Percentiles rank a stretch among this genome's conserved stretches.
These are phyloP conservation scores for Penicillium pulvis DNA, from an alignment of 495 filamentous ascomycete species.

Conservation along the genomic window DNA sequence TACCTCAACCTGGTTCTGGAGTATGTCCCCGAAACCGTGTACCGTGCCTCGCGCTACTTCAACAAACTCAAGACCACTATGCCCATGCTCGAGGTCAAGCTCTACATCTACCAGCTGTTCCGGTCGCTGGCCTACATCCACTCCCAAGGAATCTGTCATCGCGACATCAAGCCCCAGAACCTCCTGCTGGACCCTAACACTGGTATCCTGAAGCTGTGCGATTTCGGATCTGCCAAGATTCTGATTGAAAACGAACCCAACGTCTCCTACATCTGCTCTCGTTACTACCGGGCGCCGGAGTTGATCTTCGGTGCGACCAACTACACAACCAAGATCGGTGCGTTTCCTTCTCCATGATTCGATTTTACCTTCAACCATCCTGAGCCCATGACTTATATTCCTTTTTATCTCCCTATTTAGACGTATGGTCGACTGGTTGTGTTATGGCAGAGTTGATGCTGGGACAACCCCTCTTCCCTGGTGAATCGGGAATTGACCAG, in stretches of 20 bases:
- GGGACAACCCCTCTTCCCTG: slow-evolving; percentile 97
- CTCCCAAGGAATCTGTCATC: slow-evolving; percentile 98
- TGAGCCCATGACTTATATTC: not conserved
- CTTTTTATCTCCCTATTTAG: slow-evolving; percentile 46
- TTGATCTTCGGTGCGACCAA: slow-evolving; percentile 99
- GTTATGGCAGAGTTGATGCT: slow-evolving; percentile 99
- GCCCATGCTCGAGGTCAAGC: slow-evolving; percentile 97
- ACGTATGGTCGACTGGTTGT: slow-evolving; percentile 99
- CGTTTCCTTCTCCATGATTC: slow-evolving; percentile 26
- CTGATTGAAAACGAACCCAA: slow-evolving; percentile 98
- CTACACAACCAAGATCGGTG: slow-evolving; percentile 99
- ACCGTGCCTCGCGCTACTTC: slow-evolving; percentile 97
- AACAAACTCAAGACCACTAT: slow-evolving; percentile 99
- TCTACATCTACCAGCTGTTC: slow-evolving; percentile 99
- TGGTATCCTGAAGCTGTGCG: slow-evolving; percentile 94
- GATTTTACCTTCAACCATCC: slow-evolving; percentile 2
- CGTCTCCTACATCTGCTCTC: slow-evolving; percentile 99
- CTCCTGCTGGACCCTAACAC: slow-evolving; percentile 87
- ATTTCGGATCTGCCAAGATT: slow-evolving; percentile 99
- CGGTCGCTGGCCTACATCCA: slow-evolving; percentile 98
- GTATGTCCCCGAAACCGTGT: slow-evolving; percentile 98
- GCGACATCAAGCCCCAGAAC: slow-evolving; percentile 99
- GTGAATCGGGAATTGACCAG: slow-evolving; percentile 98
- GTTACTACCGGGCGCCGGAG: slow-evolving; percentile 97
- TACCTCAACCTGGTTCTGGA: slow-evolving; percentile 98